Evolutionary conservation across 2,329 filamentous ascomycete genomes (phyloP).

Genomic region (Verruconis gallopava): DNA sequence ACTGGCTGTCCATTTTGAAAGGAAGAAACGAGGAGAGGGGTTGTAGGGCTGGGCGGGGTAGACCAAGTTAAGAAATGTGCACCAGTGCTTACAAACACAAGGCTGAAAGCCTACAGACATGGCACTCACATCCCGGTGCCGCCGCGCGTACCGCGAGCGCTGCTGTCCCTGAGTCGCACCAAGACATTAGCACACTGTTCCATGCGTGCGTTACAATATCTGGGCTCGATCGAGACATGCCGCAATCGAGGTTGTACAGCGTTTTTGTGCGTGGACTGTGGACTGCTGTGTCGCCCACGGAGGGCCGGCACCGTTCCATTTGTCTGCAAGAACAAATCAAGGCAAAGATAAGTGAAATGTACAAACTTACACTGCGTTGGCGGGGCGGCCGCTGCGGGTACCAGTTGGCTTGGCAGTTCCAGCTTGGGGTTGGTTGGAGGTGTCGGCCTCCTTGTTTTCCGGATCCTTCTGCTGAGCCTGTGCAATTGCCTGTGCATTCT

Average conservation of each 20-base stretch:
- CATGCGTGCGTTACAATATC: constrained; percentile 5
- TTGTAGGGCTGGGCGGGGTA: too few species aligned
- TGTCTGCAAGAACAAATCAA: constrained; percentile 7
- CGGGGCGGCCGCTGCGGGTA: constrained; percentile 9
- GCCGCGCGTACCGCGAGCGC: constrained; percentile 5
- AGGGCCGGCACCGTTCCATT: constrained; percentile 10
- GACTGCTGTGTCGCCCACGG: constrained; percentile 9
- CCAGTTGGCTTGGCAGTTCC: constrained; percentile 4
- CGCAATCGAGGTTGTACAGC: constrained; percentile 10
- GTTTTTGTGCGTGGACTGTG: background rate
- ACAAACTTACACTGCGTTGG: constrained; percentile 10
- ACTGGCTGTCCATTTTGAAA: too few species aligned
- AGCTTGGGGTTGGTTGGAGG: constrained; percentile 7
- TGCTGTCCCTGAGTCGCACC: constrained; percentile 10
- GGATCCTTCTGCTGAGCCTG: constrained; percentile 62
- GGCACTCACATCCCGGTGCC: constrained; percentile 10
- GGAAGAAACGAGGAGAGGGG: too few species aligned
- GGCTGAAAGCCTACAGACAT: constrained; percentile 1
- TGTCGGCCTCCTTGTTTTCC: constrained; percentile 28
- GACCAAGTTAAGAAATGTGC: background rate
- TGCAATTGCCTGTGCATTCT: constrained; percentile 91
- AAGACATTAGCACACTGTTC: constrained; percentile 9
- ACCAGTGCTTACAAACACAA: background rate
- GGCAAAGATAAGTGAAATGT: constrained; percentile 5
- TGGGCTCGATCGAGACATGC: constrained; percentile 6